Percentiles rank a stretch among this genome's conserved stretches.
Conservation (phyloP, 768 basidiomycete species). For the Lactarius evosmus region DNA sequence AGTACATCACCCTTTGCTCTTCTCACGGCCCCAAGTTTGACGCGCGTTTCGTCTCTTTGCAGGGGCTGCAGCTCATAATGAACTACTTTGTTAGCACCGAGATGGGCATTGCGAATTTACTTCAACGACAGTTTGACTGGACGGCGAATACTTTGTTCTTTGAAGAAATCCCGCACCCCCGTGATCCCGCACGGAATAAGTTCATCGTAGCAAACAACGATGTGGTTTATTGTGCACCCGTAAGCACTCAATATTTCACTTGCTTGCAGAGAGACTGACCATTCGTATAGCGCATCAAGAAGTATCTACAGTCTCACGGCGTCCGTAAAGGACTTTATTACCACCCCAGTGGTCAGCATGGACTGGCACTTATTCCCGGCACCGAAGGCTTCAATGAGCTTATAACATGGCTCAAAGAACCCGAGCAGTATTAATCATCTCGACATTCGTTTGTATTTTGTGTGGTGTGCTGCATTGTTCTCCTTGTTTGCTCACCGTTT, state of each 20-base stretch:
- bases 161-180: conserved; percentile 82
- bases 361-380: conserved; percentile 53
- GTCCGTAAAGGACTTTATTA: conserved; percentile 62
- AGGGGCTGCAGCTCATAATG: conserved; percentile 79
- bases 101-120: conserved; percentile 80
- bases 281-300: conserved; percentile 56
- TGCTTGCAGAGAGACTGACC: background rate
- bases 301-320: conserved; percentile 75
- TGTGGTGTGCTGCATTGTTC: background rate
- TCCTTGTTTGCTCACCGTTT: background rate
- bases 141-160: conserved; percentile 84
- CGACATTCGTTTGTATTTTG: background rate
- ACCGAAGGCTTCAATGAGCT: conserved; percentile 54
- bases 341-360: conserved; percentile 61
- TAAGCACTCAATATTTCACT: conserved; percentile 33
- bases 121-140: conserved; percentile 85
- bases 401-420: conserved; percentile 55
- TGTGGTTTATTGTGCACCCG: conserved; percentile 70
- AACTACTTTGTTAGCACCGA: conserved; percentile 88
- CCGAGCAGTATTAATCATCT: conserved; percentile 10
- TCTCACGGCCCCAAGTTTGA: conserved; percentile 10
- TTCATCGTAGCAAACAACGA: conserved; percentile 86
- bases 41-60: conserved; percentile 10
- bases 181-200: conserved; percentile 59
- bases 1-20: conserved; percentile 30